Percentiles rank a stretch among this genome's conserved stretches.
Evolutionary conservation across 805 yeast species (phyloP).

Genomic region (Candida fluviatilis): DNA sequence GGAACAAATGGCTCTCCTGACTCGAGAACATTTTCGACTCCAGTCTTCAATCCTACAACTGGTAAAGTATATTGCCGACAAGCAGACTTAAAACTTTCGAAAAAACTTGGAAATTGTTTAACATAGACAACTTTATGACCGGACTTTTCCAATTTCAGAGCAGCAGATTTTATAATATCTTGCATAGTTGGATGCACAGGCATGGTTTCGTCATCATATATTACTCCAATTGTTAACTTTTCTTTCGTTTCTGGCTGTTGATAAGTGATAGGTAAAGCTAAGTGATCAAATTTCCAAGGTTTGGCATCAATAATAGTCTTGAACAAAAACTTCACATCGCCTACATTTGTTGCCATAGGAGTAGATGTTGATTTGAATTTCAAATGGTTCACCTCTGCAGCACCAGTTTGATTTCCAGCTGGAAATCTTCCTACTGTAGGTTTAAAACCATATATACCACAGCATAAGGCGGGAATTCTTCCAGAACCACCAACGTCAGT

Average conservation of each 20-base stretch:
- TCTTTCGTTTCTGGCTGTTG: conserved; percentile 37
- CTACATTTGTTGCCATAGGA: conserved; percentile 60
- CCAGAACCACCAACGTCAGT: conserved; percentile 43
- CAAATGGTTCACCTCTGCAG: conserved; percentile 40
- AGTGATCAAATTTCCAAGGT: conserved; percentile 56
- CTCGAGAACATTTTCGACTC: conserved; percentile 44
- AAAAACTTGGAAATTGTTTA: conserved; percentile 40
- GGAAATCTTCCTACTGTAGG: conserved; percentile 44
- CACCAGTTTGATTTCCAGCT: conserved; percentile 62
- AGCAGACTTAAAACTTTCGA: conserved; percentile 45
- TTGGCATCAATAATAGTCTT: conserved; percentile 55
- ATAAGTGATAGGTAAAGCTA: conserved; percentile 51
- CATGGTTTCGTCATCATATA: conserved; percentile 62
- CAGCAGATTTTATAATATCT: conserved; percentile 53
- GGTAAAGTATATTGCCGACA: conserved; percentile 52
- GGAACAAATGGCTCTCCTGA: conserved; percentile 63
- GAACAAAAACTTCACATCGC: conserved; percentile 69
- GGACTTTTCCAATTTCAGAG: conserved; percentile 50
- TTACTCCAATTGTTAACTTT: conserved; percentile 54
- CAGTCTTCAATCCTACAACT: conserved; percentile 64
- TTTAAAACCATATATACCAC: conserved; percentile 39
- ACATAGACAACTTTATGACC: conserved; percentile 56
- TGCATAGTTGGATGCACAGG: conserved; percentile 63
- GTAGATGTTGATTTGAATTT: conserved; percentile 28
- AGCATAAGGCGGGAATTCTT: conserved; percentile 40